Percentiles rank a stretch among this genome's conserved stretches.
Conservation (phyloP, 306 rosid species). For the Corylus americana region DNA sequence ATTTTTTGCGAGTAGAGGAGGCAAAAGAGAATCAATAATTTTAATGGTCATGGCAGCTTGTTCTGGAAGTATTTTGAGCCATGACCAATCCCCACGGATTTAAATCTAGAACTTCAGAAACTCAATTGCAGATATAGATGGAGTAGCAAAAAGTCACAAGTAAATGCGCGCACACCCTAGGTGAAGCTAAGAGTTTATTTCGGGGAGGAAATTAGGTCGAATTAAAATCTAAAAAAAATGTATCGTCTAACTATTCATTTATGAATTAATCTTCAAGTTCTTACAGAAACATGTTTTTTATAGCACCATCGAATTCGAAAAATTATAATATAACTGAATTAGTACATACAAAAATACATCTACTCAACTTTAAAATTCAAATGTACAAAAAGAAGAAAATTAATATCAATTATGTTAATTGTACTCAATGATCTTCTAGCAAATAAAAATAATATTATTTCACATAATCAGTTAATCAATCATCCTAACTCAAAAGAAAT, state of each 20-base stretch:
- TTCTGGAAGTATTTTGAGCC: background rate
- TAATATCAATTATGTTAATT: no score
- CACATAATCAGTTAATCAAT: no score
- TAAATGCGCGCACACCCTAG: background rate
- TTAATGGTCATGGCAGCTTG: background rate
- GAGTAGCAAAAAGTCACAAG: background rate
- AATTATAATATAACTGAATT: no score
- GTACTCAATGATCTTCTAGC: no score
- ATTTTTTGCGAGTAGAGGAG: background rate
- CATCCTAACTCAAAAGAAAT: no score
- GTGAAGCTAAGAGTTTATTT: background rate
- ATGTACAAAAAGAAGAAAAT: background rate
- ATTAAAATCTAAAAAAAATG: no score
- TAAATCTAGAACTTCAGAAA: background rate
- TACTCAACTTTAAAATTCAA: background rate
- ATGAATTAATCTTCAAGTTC: no score
- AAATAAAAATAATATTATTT: no score
- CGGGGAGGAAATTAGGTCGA: no score
- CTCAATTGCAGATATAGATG: background rate
- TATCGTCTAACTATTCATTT: no score
- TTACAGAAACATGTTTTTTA: no score
- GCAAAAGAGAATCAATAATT: background rate
- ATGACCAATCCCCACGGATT: background rate
- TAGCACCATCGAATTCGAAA: no score
- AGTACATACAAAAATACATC: background rate